Evolutionary conservation across 495 filamentous ascomycete genomes (phyloP).

Genomic region (Penicillium turbatum): DNA sequence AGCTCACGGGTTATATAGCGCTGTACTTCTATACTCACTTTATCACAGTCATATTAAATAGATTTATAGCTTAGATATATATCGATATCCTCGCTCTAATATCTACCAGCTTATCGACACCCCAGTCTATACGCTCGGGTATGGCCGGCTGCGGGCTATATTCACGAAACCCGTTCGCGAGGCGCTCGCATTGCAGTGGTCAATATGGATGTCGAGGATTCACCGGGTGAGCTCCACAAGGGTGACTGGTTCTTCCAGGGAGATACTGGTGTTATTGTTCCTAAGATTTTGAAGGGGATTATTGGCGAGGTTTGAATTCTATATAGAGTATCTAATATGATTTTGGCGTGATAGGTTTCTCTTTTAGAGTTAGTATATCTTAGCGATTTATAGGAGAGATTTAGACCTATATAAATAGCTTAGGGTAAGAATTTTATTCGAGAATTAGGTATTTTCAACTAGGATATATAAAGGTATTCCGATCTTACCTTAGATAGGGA

Average conservation of each 20-base stretch:
- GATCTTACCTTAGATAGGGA: not conserved
- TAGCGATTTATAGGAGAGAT: not conserved
- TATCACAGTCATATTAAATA: too few species aligned
- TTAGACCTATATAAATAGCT: too few species aligned
- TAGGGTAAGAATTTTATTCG: too few species aligned
- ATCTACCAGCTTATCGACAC: too few species aligned
- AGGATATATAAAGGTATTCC: not conserved
- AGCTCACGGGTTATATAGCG: too few species aligned
- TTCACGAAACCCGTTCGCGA: conserved; percentile 49
- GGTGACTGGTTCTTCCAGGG: conserved; percentile 58
- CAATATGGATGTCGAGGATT: conserved; percentile 62
- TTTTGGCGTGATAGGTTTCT: not conserved
- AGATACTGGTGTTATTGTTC: conserved; percentile 57
- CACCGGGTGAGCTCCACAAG: conserved; percentile 7
- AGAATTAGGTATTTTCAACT: too few species aligned
- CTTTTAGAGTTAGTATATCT: not conserved
- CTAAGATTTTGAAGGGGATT: conserved; percentile 44
- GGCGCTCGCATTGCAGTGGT: conserved; percentile 73
- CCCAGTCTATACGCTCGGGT: too few species aligned
- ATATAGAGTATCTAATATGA: too few species aligned
- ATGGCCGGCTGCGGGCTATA: conserved; percentile 68
- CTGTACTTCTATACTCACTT: too few species aligned
- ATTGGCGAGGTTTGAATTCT: conserved; percentile 39
- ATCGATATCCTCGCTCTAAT: too few species aligned
- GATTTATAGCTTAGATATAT: too few species aligned